Conservation (phyloP, 2,329 filamentous ascomycete genomes). For the Hypoxylon sp. region DNA sequence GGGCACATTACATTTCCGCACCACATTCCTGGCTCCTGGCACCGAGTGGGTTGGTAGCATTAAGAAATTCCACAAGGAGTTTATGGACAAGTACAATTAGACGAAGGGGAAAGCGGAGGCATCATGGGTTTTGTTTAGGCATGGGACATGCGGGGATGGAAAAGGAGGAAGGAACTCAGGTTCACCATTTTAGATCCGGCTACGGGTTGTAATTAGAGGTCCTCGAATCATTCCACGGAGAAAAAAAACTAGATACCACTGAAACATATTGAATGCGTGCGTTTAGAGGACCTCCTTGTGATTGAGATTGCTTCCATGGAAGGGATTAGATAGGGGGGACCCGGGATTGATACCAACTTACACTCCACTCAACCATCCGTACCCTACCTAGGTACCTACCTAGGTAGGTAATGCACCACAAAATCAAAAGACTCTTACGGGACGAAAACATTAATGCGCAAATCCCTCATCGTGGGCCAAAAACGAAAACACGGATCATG, state of each 20-base stretch:
- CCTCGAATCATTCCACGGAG: not conserved
- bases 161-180: not conserved
- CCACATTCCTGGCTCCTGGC: conserved; percentile 95
- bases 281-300: not conserved
- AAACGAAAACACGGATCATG: conserved; percentile 1
- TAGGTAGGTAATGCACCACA: conserved; percentile 5
- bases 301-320: conserved; percentile 1
- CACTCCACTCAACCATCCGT: not conserved
- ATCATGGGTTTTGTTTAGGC: not conserved
- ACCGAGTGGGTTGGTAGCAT: conserved; percentile 94
- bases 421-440: not conserved
- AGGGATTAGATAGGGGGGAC: not conserved
- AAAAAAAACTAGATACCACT: not conserved
- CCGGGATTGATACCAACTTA: not conserved
- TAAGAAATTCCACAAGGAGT: conserved; percentile 90
- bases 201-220: conserved; percentile 2
- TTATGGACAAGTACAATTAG: conserved; percentile 84
- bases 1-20: conserved; percentile 92
- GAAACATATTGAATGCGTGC: not conserved
- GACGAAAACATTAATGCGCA: not conserved
- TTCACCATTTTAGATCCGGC: not conserved
- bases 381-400: not conserved
- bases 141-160: not conserved
- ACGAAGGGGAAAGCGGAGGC: not conserved
- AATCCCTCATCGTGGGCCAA: conserved; percentile 11